A percentile compares a stretch with the other conserved stretches of the same genome.
Evolutionary conservation across 208 protist genomes (phyloP).

Genomic region (Acanthamoeba sp.): DNA sequence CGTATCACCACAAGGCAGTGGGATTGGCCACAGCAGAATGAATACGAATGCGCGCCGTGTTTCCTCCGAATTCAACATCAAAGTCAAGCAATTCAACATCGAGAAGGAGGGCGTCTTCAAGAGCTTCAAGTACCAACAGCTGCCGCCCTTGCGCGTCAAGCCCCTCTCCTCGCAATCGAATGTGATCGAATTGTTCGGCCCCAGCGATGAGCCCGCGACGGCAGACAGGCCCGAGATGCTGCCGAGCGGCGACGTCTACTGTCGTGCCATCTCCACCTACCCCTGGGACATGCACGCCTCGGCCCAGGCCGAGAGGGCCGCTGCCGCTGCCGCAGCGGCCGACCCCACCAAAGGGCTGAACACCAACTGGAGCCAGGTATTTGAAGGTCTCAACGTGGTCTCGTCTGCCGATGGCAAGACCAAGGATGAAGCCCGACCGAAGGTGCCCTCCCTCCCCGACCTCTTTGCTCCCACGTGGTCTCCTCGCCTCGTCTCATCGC

Average conservation of each 20-base stretch:
- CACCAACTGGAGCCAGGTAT: slow-evolving; percentile 30
- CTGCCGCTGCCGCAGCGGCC: neutral
- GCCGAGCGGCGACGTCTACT: slow-evolving; percentile 1
- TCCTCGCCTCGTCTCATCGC: too few relatives aligned
- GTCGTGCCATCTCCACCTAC: slow-evolving; percentile 58
- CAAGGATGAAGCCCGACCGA: neutral
- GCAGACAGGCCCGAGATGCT: neutral
- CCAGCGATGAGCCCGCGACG: neutral
- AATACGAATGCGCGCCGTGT: neutral
- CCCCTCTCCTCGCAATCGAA: slow-evolving; percentile 44
- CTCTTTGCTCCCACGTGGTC: neutral
- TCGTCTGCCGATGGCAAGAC: slow-evolving; percentile 16
- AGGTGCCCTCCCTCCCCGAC: neutral
- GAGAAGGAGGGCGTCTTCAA: slow-evolving; percentile 67
- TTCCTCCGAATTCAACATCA: slow-evolving; percentile 42
- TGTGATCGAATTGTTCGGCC: slow-evolving; percentile 62
- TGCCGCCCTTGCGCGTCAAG: slow-evolving; percentile 60
- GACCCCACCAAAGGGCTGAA: neutral
- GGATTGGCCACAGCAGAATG: neutral
- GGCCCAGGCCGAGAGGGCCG: slow-evolving; percentile 11
- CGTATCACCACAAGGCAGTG: neutral
- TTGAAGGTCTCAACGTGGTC: neutral
- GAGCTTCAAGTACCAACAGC: slow-evolving; percentile 63
- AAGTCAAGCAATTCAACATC: slow-evolving; percentile 60
- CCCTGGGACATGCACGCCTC: slow-evolving; percentile 32